Conservation (phyloP, 768 basidiomycete genomes). For the Trametes maxima region DNA sequence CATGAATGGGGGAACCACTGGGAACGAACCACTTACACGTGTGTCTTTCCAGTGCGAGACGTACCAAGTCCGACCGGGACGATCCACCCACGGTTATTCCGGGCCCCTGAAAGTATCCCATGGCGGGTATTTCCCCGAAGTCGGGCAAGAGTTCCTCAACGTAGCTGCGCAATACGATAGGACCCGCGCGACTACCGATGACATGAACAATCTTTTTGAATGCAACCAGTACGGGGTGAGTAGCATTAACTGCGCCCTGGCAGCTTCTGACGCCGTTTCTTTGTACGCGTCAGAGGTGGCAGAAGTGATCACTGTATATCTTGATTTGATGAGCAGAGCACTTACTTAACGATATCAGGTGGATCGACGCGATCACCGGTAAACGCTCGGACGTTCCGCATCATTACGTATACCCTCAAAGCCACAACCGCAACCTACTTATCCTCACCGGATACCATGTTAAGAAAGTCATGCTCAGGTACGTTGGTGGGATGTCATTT, state of each 20-base stretch:
- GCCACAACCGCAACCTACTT: constrained; percentile 26
- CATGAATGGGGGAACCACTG: too few relatives aligned
- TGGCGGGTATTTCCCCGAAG: constrained; percentile 40
- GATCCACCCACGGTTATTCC: constrained; percentile 39
- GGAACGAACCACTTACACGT: too few relatives aligned
- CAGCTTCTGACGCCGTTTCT: background rate
- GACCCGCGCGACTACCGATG: constrained; percentile 45
- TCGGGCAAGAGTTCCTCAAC: constrained; percentile 48
- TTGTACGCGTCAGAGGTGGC: constrained; percentile 47
- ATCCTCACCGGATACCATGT: constrained; percentile 40
- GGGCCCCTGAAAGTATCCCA: constrained; percentile 43
- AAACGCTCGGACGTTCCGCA: constrained; percentile 60
- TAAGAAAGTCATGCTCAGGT: constrained; percentile 42
- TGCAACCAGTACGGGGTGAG: constrained; percentile 30
- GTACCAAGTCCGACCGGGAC: constrained; percentile 32
- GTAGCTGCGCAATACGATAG: background rate
- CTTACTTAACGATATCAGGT: constrained; percentile 40
- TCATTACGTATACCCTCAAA: constrained; percentile 38
- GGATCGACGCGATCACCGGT: constrained; percentile 53
- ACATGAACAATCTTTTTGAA: constrained; percentile 48
- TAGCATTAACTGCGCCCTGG: background rate
- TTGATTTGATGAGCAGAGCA: constrained; percentile 10
- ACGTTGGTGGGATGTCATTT: background rate
- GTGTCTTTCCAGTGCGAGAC: constrained; percentile 31
- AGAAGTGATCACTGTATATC: constrained; percentile 39